Conservation (phyloP, 176 grass and related monocot species). For the Oryza nivara region DNA sequence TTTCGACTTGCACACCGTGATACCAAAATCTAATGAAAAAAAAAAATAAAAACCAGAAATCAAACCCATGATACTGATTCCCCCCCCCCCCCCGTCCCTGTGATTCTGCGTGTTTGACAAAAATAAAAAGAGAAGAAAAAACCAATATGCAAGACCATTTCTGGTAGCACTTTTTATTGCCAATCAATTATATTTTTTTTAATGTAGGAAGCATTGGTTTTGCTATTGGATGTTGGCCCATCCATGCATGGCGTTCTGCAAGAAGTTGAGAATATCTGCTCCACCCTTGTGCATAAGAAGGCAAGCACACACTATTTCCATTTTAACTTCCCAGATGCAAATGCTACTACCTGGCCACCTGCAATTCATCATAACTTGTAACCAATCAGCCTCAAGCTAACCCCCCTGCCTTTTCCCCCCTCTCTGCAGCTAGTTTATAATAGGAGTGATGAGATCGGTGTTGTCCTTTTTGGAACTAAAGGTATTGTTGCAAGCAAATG, state of each 20-base stretch:
- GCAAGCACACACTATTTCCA: slow-evolving; percentile 37
- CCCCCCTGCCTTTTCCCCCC: not conserved
- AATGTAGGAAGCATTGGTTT: slow-evolving; percentile 70
- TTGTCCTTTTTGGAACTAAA: slow-evolving; percentile 84
- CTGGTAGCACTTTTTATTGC: not conserved
- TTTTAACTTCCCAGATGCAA: not conserved
- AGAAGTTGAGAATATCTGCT: slow-evolving; percentile 72
- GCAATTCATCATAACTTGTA: not conserved
- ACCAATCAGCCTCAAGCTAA: slow-evolving; percentile 3
- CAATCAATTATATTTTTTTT: not conserved
- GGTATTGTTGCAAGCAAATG: slow-evolving; percentile 40
- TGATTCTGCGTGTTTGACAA: not conserved
- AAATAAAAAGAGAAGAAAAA: not conserved
- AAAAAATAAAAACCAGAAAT: not conserved
- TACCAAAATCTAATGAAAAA: not conserved
- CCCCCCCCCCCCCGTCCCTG: not conserved
- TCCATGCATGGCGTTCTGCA: slow-evolving; percentile 83
- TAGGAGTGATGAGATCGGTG: slow-evolving; percentile 66
- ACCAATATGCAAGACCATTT: not conserved
- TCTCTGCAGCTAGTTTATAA: slow-evolving; percentile 71
- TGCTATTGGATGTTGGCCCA: slow-evolving; percentile 86
- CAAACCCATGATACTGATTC: no score
- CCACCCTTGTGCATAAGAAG: slow-evolving; percentile 83
- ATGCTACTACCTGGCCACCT: not conserved
- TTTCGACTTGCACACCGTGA: not conserved